Base-by-base conservation (phyloP, 73 alveolate genomes). In the Stentor roeselii region DNA sequence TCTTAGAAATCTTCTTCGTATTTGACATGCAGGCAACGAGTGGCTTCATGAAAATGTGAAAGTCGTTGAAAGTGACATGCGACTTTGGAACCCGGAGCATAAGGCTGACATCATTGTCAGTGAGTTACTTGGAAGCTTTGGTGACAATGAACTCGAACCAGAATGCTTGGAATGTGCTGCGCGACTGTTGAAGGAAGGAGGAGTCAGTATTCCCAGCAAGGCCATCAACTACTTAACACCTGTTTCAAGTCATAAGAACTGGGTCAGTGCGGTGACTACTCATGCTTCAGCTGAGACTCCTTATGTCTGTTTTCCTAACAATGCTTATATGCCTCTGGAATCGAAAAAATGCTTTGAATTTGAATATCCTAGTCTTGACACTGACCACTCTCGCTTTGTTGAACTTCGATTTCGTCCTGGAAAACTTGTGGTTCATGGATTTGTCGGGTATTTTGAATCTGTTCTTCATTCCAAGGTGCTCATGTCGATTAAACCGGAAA, bases 101-200 rank as follows among this genome's bases (percentile, higher is more conserved):
- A 77, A 93, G 82, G 98, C 96, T 32, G 99, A 96, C 78, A 86
- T 96, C 40, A 83, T 95, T 60, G 95, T 96, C 50, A 75, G 94
- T 27, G 99, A 96, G 90, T 89, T 96, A 76, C 86, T 96, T 31
- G 99, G 99, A 41, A 88, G 97, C 87, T 96, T 96, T 84, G 99
- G 98, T 42, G 99, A 96, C 88, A 96, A 96, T 86, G 99, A 96
- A 88, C 90, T 94, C 27, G 84, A 94, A 75, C 98, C 99, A 21
- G 99, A 95, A 83, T 96, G 99, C 77, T 89, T 95, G 37, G 87
- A 83, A 36, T 94, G 98, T 42, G 93, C 96, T 39, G 85, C 86
- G 75, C 60, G 84, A 60, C 90, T 80, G 83, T 38, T 92, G 85
- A 91, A 93, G 76, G 88, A 86, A 40, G 92, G 88, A 6, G 94